Evolutionary conservation across 2,329 filamentous ascomycete species (phyloP).

Genomic region (Nothophoma quercina): DNA sequence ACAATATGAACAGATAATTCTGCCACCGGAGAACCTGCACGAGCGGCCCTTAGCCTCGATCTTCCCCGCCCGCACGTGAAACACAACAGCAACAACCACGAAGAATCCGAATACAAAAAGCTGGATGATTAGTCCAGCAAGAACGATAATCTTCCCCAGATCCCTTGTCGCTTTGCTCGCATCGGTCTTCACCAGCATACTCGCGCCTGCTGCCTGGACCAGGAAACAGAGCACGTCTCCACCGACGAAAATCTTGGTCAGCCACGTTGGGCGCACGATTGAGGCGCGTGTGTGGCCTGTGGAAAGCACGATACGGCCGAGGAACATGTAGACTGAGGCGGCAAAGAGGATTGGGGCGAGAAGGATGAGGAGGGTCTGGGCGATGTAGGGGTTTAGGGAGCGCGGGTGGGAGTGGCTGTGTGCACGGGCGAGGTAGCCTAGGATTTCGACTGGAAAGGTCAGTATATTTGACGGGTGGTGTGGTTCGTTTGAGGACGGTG

Average conservation of each 20-base stretch:
- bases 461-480: neutral
- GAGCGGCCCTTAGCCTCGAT: too few relatives aligned
- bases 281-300: conserved; percentile 50
- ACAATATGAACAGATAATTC: conserved; percentile 41
- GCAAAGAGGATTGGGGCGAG: conserved; percentile 53
- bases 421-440: neutral
- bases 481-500: too few relatives aligned
- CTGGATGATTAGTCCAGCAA: conserved; percentile 63
- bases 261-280: conserved; percentile 43
- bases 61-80: conserved; percentile 30
- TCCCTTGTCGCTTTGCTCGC: conserved; percentile 20
- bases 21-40: conserved; percentile 34
- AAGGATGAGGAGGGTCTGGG: conserved; percentile 49
- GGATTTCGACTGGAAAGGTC: neutral
- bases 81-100: conserved; percentile 54
- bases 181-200: conserved; percentile 35
- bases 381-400: conserved; percentile 39
- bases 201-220: conserved; percentile 54
- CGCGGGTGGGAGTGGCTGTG: neutral
- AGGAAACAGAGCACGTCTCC: conserved; percentile 61
- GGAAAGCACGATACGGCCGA: conserved; percentile 46
- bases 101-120: conserved; percentile 65
- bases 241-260: conserved; percentile 62
- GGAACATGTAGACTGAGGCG: conserved; percentile 54
- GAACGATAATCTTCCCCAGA: conserved; percentile 57